Evolutionary conservation across 441 rosid genomes (phyloP).

Genomic region (Dalechampia spathulata): DNA sequence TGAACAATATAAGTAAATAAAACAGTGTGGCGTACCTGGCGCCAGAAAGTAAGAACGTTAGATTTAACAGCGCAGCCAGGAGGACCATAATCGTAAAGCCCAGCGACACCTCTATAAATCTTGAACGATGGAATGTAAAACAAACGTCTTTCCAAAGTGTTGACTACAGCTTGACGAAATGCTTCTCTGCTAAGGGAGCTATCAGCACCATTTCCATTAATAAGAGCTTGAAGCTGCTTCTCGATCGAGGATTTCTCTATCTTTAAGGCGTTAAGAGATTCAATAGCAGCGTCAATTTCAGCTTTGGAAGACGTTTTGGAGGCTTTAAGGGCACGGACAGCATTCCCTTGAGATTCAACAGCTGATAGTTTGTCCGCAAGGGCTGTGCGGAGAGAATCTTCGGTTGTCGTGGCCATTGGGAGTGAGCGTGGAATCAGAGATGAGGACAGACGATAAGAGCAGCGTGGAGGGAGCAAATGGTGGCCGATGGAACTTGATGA

Average conservation of each 20-base stretch:
- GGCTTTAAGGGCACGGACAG: conserved; percentile 71
- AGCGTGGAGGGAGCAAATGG: conserved; percentile 13
- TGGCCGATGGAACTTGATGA: conserved; percentile 29
- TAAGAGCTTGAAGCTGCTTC: conserved; percentile 52
- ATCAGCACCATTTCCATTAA: conserved; percentile 28
- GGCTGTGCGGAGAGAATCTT: conserved; percentile 59
- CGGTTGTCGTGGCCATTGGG: conserved; percentile 47
- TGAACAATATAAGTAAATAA: too few relatives aligned
- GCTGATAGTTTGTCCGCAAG: conserved; percentile 55
- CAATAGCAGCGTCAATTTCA: conserved; percentile 72
- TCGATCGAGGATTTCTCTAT: conserved; percentile 68
- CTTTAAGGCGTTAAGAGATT: conserved; percentile 49
- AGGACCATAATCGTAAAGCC: conserved; percentile 79
- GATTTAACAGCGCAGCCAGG: conserved; percentile 80
- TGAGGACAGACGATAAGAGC: background rate
- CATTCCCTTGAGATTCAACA: conserved; percentile 62
- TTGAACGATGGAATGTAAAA: conserved; percentile 76
- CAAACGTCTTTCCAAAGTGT: conserved; percentile 70
- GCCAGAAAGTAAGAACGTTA: conserved; percentile 80
- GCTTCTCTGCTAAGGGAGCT: conserved; percentile 50
- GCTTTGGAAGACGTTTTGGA: conserved; percentile 34
- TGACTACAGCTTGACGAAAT: conserved; percentile 63
- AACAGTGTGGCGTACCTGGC: conserved; percentile 39
- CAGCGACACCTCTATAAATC: conserved; percentile 86
- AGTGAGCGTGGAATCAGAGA: background rate